Conservation (phyloP, 1,139 yeast species). For the Suhomyces taliae region DNA sequence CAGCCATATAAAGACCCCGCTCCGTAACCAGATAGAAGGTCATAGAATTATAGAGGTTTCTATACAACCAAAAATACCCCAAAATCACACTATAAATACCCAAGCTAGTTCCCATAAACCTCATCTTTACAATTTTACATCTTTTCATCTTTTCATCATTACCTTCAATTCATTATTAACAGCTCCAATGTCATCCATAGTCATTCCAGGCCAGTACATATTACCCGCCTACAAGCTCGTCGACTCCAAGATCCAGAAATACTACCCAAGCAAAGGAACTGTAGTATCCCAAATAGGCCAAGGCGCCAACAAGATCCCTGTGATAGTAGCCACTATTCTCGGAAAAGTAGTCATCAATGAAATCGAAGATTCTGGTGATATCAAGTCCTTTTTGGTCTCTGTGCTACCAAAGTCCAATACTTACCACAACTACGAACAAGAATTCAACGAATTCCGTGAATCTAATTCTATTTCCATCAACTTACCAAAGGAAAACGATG, state of each 20-base stretch:
- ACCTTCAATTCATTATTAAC: too few relatives aligned
- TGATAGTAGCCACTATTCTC: conserved; percentile 65
- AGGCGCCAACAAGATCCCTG: conserved; percentile 32
- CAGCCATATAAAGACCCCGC: too few relatives aligned
- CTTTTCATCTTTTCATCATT: too few relatives aligned
- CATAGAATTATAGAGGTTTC: too few relatives aligned
- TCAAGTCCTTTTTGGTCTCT: conserved; percentile 27
- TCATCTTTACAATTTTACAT: too few relatives aligned
- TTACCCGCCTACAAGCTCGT: conserved; percentile 36
- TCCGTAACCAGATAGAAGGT: too few relatives aligned
- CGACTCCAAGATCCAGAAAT: conserved; percentile 24
- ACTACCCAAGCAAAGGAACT: conserved; percentile 42
- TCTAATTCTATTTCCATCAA: conserved; percentile 38
- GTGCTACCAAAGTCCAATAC: conserved; percentile 34
- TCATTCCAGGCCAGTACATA: conserved; percentile 75
- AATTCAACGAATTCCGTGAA: conserved; percentile 17
- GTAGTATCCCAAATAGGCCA: conserved; percentile 32
- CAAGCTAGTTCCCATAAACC: too few relatives aligned
- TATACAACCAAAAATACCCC: too few relatives aligned
- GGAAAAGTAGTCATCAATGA: conserved; percentile 53
- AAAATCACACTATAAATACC: too few relatives aligned
- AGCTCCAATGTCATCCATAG: conserved; percentile 21
- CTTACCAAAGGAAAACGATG: conserved; percentile 82
- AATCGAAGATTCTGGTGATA: conserved; percentile 17
- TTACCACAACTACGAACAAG: conserved; percentile 33